Base-by-base conservation (phyloP, 495 filamentous ascomycete genomes). In the Neurospora sp. region DNA sequence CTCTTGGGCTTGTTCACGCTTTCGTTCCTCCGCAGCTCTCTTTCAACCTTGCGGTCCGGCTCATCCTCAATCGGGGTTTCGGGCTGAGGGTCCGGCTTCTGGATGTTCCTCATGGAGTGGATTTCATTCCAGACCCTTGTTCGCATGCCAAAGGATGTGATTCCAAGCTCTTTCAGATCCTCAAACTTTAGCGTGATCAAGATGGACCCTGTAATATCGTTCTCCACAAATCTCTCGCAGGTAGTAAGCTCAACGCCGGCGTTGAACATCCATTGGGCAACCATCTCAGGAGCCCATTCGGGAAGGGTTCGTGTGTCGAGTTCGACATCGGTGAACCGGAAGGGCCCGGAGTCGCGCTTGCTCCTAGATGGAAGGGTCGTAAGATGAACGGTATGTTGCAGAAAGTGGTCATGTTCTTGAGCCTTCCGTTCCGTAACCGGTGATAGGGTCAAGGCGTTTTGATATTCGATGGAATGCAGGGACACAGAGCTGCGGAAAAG, bases 131-230 rank as follows among this genome's bases (percentile, higher is more conserved):
- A 97, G 0, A 99, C 77, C 73, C 87, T 88, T 70, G 93, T 93
- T 27, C 96, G 89, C 75, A 95, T 93, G 18, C 96, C 96, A 81
- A 98, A 98, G 0, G 96, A 98, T n/a, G 86, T 82, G 73, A 99
- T 96, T 27, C 91, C 91, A 6, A 98, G 89, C 82, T 99, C 96
- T 77, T 94, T 94, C n/a, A 99, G 85, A 78, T 98, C 94, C 41
- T 97, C 93, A 75, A 92, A 88, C 77, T 97, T 91, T n/a, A 99
- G 83, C 18, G 92, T 90, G 35, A 95, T 88, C 1, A 99, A 85
- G 69, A 98, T 90, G 3, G 89, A 82, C 0, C 96, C 96, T 31
- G 90, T 91, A 79, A 99, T 98, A 78, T 99, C 96, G 81, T 99
- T 95, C 74, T 87, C 85, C 71, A 92, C 85, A 75, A 99, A 98